Percentiles rank a stretch among this genome's conserved stretches.
Evolutionary conservation across 2,329 filamentous ascomycete species (phyloP).

Genomic region (Waltergamsia citrina): DNA sequence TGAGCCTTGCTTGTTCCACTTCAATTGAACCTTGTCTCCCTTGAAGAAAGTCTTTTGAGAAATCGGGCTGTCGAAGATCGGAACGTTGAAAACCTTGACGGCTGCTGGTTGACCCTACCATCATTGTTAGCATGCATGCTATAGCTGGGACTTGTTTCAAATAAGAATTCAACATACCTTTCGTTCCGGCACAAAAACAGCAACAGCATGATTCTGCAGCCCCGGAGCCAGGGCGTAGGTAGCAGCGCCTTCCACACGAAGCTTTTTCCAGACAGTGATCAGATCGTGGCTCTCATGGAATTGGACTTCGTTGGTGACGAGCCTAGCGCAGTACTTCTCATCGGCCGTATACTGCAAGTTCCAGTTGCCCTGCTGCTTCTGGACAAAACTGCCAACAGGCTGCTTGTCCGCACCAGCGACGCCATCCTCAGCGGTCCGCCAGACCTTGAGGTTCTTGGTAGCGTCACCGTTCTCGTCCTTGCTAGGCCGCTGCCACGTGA

Average conservation of each 20-base stretch:
- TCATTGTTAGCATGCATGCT: background rate
- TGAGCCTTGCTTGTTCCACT: slow-evolving; percentile 92
- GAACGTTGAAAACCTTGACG: slow-evolving; percentile 91
- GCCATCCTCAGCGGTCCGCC: slow-evolving; percentile 69
- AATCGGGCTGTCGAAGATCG: slow-evolving; percentile 70
- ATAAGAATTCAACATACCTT: slow-evolving; percentile 52
- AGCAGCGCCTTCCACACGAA: slow-evolving; percentile 80
- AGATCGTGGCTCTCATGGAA: slow-evolving; percentile 89
- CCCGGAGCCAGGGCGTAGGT: slow-evolving; percentile 88
- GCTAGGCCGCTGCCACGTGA: slow-evolving; percentile 88
- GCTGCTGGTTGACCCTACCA: slow-evolving; percentile 78
- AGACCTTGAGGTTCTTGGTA: slow-evolving; percentile 94
- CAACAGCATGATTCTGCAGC: slow-evolving; percentile 74
- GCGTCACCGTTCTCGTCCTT: slow-evolving; percentile 94
- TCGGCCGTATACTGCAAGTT: slow-evolving; percentile 95
- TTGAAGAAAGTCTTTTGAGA: slow-evolving; percentile 99
- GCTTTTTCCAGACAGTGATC: slow-evolving; percentile 85
- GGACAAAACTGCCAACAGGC: slow-evolving; percentile 82
- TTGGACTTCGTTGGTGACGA: slow-evolving; percentile 95
- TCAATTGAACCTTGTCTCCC: slow-evolving; percentile 95
- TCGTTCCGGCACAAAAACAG: slow-evolving; percentile 89
- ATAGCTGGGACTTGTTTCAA: slow-evolving; percentile 7
- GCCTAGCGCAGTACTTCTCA: slow-evolving; percentile 85
- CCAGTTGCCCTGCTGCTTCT: slow-evolving; percentile 93
- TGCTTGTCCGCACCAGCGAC: slow-evolving; percentile 55